Evolutionary conservation across 2,329 filamentous ascomycete genomes (phyloP).

Genomic region (Delphinella strobiligena): DNA sequence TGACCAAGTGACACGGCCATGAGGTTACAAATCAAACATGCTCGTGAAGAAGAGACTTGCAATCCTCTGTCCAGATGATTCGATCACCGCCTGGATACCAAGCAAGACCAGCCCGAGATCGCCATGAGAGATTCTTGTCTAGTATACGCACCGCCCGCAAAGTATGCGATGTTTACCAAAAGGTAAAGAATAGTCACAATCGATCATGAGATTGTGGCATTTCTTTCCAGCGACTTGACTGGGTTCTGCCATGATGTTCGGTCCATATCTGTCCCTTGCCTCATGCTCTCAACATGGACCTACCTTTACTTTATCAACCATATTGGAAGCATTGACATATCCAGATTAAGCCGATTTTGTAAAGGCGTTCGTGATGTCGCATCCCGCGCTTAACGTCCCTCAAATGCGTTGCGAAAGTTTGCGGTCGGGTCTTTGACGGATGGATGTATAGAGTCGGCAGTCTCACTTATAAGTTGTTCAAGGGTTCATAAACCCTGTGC

Average conservation of each 20-base stretch:
- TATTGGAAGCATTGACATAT: constrained; percentile 49
- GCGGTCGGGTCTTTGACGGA: constrained; percentile 36
- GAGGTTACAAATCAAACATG: constrained; percentile 36
- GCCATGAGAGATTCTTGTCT: too few species aligned
- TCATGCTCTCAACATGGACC: not conserved
- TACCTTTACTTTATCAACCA: constrained; percentile 48
- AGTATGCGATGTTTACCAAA: constrained; percentile 41
- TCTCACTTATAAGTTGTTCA: too few species aligned
- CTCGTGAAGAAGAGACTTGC: constrained; percentile 48
- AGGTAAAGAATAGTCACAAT: constrained; percentile 46
- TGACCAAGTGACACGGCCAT: constrained; percentile 58
- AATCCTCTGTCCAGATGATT: constrained; percentile 40
- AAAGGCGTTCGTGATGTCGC: constrained; percentile 46
- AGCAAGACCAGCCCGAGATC: too few species aligned
- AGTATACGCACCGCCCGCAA: constrained; percentile 36
- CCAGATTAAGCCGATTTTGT: constrained; percentile 46
- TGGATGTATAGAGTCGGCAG: too few species aligned
- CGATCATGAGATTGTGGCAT: constrained; percentile 46
- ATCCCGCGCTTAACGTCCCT: constrained; percentile 30
- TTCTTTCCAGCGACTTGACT: constrained; percentile 49
- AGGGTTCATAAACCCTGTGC: too few species aligned
- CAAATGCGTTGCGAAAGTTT: constrained; percentile 46
- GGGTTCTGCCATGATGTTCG: constrained; percentile 33
- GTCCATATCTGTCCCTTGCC: not conserved
- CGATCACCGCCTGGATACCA: too few species aligned